Conservation (phyloP, 768 basidiomycete species). For the Leccinum uliginosum region DNA sequence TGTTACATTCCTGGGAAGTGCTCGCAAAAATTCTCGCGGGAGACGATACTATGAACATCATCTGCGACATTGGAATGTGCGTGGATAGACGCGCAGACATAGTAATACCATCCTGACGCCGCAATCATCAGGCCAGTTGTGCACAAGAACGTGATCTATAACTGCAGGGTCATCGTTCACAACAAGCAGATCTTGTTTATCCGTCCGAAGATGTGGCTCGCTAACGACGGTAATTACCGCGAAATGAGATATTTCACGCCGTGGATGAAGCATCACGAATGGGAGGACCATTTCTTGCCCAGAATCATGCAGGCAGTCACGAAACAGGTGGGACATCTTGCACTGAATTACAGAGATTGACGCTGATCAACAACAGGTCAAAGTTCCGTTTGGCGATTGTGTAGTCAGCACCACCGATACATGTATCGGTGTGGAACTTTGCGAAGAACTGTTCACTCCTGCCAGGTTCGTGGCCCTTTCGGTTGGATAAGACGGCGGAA, state of each 20-base stretch:
- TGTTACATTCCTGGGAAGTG: slow-evolving; percentile 96
- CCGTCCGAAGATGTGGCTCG: slow-evolving; percentile 99
- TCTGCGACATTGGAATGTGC: slow-evolving; percentile 97
- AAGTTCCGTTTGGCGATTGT: slow-evolving; percentile 94
- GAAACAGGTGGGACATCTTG: slow-evolving; percentile 56
- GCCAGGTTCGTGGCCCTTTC: slow-evolving; percentile 54
- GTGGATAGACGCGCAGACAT: slow-evolving; percentile 22
- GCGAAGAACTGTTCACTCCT: slow-evolving; percentile 97
- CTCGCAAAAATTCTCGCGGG: slow-evolving; percentile 84
- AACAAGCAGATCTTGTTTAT: slow-evolving; percentile 87
- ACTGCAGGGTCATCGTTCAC: slow-evolving; percentile 88
- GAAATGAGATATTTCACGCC: slow-evolving; percentile 91
- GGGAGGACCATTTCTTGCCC: slow-evolving; percentile 90
- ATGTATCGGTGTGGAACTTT: slow-evolving; percentile 94
- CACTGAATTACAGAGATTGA: not conserved
- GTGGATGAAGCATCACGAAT: slow-evolving; percentile 85
- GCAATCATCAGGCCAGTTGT: slow-evolving; percentile 72
- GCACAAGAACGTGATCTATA: slow-evolving; percentile 98
- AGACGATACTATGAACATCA: slow-evolving; percentile 75
- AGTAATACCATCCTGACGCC: slow-evolving; percentile 1
- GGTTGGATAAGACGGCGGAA: too few species aligned
- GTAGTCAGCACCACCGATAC: slow-evolving; percentile 92
- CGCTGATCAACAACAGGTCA: slow-evolving; percentile 44
- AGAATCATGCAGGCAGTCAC: slow-evolving; percentile 86
- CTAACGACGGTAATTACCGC: slow-evolving; percentile 97